Conservation (phyloP, 768 basidiomycete species). For the Lyophyllum shimeji region DNA sequence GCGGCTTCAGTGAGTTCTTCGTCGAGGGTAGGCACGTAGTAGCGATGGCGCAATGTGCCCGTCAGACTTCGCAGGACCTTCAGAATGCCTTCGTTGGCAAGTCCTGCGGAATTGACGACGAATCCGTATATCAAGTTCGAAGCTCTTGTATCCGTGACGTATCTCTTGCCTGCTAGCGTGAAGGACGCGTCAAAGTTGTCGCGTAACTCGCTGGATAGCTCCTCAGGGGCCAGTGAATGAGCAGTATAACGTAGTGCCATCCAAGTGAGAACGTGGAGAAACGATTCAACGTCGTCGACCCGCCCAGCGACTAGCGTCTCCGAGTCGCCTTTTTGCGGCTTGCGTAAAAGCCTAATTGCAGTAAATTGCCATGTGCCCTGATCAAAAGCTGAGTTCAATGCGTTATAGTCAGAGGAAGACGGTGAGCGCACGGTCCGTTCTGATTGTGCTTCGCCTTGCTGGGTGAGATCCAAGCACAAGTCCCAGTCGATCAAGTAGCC, state of each 20-base stretch:
- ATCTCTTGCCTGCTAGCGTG: not conserved
- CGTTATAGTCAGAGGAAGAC: not conserved
- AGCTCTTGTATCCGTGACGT: not conserved
- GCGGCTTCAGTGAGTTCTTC: not conserved
- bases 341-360: not conserved
- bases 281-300: slow-evolving; percentile 1
- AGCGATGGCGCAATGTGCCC: not conserved
- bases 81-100: not conserved
- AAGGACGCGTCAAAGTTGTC: not conserved
- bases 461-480: not conserved
- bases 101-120: not conserved
- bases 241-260: not conserved
- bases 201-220: not conserved
- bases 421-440: not conserved
- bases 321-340: not conserved
- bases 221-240: not conserved
- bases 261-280: not conserved
- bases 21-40: not conserved
- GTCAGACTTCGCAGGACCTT: not conserved
- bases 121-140: not conserved
- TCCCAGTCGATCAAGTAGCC: slow-evolving; percentile 8
- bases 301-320: not conserved
- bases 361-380: not conserved
- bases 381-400: not conserved
- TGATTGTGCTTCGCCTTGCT: not conserved